phyloP scores from a whole-genome alignment of 2,329 filamentous ascomycete species.

The Talaromyces amestolkiae region DNA sequence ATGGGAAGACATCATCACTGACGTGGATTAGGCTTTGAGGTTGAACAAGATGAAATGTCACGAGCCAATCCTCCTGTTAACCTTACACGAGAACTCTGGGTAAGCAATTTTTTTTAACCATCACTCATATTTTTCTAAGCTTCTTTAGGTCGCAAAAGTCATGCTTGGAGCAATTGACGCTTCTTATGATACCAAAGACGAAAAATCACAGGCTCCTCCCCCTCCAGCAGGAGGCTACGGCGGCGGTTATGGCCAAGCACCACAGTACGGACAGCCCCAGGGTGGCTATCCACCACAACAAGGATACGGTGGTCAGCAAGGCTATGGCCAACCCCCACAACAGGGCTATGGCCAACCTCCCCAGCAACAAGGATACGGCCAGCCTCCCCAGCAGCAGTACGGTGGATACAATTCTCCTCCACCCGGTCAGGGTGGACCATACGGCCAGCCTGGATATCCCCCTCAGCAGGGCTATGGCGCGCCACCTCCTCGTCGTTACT shows the following conservation, averaged over 20 bases:
- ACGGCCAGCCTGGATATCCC: not conserved
- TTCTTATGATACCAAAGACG: conserved; percentile 65
- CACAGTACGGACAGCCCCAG: conserved; percentile 13
- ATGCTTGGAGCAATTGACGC: conserved; percentile 66
- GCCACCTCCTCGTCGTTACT: conserved; percentile 8
- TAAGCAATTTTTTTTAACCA: conserved; percentile 22
- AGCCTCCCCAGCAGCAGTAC: conserved; percentile 15
- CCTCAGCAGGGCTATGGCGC: conserved; percentile 8
- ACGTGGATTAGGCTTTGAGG: conserved; percentile 57
- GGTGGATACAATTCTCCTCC: conserved; percentile 18
- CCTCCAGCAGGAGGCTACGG: conserved; percentile 33
- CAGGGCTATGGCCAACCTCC: conserved; percentile 5
- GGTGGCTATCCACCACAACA: conserved; percentile 17
- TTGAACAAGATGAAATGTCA: conserved; percentile 65
- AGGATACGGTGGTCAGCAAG: conserved; percentile 3
- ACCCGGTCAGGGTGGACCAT: not conserved
- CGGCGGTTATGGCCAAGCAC: conserved; percentile 24
- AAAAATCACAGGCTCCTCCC: conserved; percentile 47
- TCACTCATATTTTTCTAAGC: conserved; percentile 19
- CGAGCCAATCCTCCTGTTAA: conserved; percentile 61
- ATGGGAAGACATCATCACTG: not conserved
- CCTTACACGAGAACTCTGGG: conserved; percentile 64
- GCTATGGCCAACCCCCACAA: conserved; percentile 5
- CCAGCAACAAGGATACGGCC: conserved; percentile 14
- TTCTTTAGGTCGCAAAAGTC: conserved; percentile 57